A percentile compares a stretch with the other conserved stretches of the same genome.
phyloP scores from a whole-genome alignment of 176 grass and related monocot species.

The Triticum aestivum region DNA sequence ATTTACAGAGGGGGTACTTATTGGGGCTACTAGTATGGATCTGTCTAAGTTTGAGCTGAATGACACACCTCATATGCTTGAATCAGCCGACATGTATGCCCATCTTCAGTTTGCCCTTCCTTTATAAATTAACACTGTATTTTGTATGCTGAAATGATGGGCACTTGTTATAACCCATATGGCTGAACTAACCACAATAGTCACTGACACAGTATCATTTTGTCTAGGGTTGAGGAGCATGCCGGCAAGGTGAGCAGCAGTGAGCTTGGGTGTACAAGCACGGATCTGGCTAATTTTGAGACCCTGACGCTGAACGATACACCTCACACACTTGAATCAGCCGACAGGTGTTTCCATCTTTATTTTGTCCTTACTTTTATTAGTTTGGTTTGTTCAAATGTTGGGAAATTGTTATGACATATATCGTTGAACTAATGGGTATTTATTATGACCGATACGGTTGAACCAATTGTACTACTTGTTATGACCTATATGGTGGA shows the following conservation, averaged over 20 bases:
- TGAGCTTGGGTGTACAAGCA: background rate
- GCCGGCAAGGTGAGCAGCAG: background rate
- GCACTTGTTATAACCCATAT: too few species aligned
- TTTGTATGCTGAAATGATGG: too few species aligned
- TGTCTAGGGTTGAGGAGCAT: background rate
- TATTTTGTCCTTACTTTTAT: background rate
- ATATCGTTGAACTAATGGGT: too few species aligned
- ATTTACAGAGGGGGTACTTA: background rate
- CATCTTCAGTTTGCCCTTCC: background rate
- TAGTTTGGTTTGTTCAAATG: too few species aligned
- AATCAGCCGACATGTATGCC: background rate
- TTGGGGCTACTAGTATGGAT: background rate
- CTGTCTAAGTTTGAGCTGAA: background rate
- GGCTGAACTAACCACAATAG: background rate
- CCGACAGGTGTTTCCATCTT: background rate
- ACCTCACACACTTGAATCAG: background rate
- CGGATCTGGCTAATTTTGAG: background rate
- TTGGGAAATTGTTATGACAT: too few species aligned
- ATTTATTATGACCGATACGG: too few species aligned
- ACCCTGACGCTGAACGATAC: background rate
- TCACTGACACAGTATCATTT: background rate
- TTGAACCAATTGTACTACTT: too few species aligned
- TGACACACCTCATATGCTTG: background rate
- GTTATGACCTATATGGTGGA: too few species aligned
- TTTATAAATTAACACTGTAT: too few species aligned